These are phyloP conservation scores for Ogataea polymorpha DNA, from an alignment of 805 yeast species.

Conservation along the genomic window DNA sequence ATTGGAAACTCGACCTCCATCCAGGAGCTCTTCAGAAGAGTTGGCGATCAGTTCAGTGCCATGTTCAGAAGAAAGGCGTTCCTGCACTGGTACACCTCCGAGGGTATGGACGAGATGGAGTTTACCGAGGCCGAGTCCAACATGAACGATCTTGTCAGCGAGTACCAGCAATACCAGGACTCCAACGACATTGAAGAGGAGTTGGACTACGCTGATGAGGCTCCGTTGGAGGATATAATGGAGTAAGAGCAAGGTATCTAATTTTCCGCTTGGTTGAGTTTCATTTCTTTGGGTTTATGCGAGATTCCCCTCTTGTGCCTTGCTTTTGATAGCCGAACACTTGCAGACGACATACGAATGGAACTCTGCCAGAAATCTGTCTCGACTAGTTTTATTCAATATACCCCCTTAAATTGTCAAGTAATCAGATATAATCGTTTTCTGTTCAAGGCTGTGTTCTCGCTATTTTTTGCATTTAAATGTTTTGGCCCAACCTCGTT, in stretches of 20 bases:
- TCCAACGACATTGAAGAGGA: conserved; percentile 75
- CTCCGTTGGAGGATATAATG: conserved; percentile 51
- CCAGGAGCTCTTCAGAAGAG: conserved; percentile 86
- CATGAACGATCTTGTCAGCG: conserved; percentile 83
- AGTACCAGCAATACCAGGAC: conserved; percentile 90
- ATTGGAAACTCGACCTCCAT: conserved; percentile 92
- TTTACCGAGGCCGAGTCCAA: conserved; percentile 92
- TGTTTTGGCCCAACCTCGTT: conserved; percentile 35
- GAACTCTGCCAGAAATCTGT: conserved; percentile 5
- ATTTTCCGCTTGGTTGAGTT: conserved; percentile 12
- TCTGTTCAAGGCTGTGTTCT: conserved; percentile 6
- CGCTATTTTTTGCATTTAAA: conserved; percentile 3
- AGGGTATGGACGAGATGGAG: conserved; percentile 96
- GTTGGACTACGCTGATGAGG: conserved; percentile 65
- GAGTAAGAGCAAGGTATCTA: conserved; percentile 19
- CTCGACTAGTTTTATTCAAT: conserved; percentile 10
- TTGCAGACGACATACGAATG: conserved; percentile 3
- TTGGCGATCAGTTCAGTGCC: conserved; percentile 84
- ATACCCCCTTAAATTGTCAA: conserved; percentile 8
- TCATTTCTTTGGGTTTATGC: conserved; percentile 15
- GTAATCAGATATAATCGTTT: conserved; percentile 2
- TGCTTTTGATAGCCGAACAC: conserved; percentile 11
- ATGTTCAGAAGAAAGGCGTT: conserved; percentile 94
- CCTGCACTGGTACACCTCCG: conserved; percentile 93
- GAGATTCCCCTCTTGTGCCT: conserved; percentile 15